phyloP scores from a whole-genome alignment of 768 basidiomycete genomes.

The Phaeotremella fagi region DNA sequence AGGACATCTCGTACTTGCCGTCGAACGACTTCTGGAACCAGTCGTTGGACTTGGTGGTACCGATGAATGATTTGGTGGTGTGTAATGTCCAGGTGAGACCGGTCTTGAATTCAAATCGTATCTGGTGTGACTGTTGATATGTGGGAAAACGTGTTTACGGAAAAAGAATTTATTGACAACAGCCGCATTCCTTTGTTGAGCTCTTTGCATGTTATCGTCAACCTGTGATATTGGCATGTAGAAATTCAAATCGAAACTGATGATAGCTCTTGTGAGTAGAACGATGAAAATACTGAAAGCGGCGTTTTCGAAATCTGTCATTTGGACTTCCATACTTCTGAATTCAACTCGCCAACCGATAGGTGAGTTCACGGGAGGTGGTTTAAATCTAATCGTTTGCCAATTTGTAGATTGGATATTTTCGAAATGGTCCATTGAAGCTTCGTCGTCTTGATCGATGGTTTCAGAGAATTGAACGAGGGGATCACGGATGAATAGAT shows the following conservation, averaged over 20 bases:
- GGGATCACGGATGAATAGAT: constrained; percentile 96
- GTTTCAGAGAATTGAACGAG: constrained; percentile 92
- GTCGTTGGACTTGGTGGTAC: background rate
- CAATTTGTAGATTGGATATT: constrained; percentile 99
- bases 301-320: constrained; percentile 98
- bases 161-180: constrained; percentile 76
- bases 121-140: constrained; percentile 47
- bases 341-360: constrained; percentile 99
- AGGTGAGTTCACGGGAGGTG: constrained; percentile 82
- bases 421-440: constrained; percentile 95
- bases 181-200: constrained; percentile 77
- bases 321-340: constrained; percentile 96
- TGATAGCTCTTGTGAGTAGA: constrained; percentile 85
- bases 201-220: constrained; percentile 90
- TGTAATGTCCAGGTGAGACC: constrained; percentile 20
- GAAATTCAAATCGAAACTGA: constrained; percentile 84
- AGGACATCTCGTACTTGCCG: constrained; percentile 16
- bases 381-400: constrained; percentile 98
- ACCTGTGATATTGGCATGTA: constrained; percentile 98
- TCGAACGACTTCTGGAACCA: constrained; percentile 9
- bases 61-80: constrained; percentile 6
- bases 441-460: constrained; percentile 80
- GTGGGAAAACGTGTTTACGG: constrained; percentile 74
- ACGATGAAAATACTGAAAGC: constrained; percentile 94
- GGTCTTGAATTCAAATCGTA: constrained; percentile 38